Evolutionary conservation across 345 rosid species (phyloP), one percentile per base, ranked within the genome.

Genomic region (Erodium maritimum): DNA sequence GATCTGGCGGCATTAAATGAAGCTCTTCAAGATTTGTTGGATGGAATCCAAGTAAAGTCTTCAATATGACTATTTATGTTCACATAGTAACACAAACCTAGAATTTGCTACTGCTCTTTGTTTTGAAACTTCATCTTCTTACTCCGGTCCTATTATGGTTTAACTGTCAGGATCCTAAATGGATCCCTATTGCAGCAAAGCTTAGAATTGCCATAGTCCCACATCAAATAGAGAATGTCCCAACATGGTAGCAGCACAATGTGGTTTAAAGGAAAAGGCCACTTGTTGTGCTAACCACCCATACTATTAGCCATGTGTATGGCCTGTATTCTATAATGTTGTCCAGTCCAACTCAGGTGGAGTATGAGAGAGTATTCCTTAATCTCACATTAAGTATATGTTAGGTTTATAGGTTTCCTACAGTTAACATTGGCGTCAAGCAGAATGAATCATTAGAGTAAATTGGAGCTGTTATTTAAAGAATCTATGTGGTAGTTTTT

Each of bases 21-120:
- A 67, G 79, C 96, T 72, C 96, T 94, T 63, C 97, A 87, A 77
- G 97, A 90, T 66, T 77, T 94, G 75, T 97, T 94, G 29, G 87
- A 90, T 68, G 99, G 99, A 67, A 94, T 90, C 69, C 99, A 94
- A 72, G 97, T 90, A 68, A 77, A 62, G 21, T 53, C 48, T 18
- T 67, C 53, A 17, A 51, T 17, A 5, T 21, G 46, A 8, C 6
- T 46, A 42, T 23, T 63, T 42, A 10, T 42, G 48, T 21, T 14
- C 53, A 23, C 53, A 56, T 62, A 52, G 17, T 33, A 21, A 34
- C 54, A 12, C 21, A 16, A 42, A 9, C 8, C 48, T 42, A 42
- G 48, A 42, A 42, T 42, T 3, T 42, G 48, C 17, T 10, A 12
- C 48, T 7, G 48, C 11, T 6, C 14, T 37, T 42, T 42, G 48